These are phyloP conservation scores for Vitis vinifera DNA, from an alignment of 164 flowering plant species.

Conservation along the genomic window DNA sequence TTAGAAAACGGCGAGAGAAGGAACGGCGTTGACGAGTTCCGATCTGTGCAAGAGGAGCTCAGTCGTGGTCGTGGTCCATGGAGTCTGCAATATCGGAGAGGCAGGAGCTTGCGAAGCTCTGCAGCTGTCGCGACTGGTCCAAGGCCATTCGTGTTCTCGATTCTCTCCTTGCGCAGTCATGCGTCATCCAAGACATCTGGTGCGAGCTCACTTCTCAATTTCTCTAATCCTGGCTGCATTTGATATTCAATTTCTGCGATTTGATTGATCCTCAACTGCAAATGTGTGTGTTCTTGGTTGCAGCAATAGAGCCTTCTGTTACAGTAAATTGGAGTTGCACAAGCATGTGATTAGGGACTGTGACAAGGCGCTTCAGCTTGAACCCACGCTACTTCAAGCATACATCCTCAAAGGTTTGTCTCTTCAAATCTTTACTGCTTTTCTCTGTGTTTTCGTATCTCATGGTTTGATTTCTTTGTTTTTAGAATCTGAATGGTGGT, in stretches of 20 bases:
- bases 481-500: not conserved
- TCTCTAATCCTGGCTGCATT: not conserved
- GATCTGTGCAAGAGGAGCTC: constrained; percentile 8
- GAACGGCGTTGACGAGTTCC: not conserved
- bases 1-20: not conserved
- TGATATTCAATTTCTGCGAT: not conserved
- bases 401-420: constrained; percentile 82
- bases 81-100: constrained; percentile 54
- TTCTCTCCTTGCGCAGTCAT: constrained; percentile 73
- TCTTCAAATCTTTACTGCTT: not conserved
- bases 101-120: constrained; percentile 69
- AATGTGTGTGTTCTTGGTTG: constrained; percentile 5
- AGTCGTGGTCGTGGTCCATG: constrained; percentile 14
- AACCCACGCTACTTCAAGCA: constrained; percentile 71
- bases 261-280: not conserved
- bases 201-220: constrained; percentile 11
- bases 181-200: constrained; percentile 84
- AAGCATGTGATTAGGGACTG: constrained; percentile 95
- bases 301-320: constrained; percentile 97
- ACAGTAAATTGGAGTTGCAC: constrained; percentile 91
- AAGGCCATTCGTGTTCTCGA: constrained; percentile 96
- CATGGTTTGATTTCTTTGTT: not conserved
- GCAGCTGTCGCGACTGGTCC: constrained; percentile 83
- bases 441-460: not conserved
- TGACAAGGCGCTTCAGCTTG: constrained; percentile 80